Evolutionary conservation across 2,329 filamentous ascomycete species (phyloP).

Genomic region (Leptodontidium sp.): DNA sequence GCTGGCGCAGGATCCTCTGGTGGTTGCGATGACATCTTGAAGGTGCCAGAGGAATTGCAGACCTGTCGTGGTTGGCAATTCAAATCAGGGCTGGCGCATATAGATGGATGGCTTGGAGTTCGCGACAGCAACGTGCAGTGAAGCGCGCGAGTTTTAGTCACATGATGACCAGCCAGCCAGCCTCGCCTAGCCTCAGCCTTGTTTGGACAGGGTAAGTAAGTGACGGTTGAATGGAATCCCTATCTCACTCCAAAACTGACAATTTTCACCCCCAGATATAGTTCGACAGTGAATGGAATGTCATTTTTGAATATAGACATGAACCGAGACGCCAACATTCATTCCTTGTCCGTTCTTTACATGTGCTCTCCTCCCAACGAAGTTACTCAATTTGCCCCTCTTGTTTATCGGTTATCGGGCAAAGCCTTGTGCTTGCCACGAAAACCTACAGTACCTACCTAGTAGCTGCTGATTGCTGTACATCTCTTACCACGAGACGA

Average conservation of each 20-base stretch:
- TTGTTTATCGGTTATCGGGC: background rate
- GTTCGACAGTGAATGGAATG: too few species aligned
- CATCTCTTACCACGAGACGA: background rate
- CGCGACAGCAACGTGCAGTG: constrained; percentile 9
- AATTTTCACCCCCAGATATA: too few species aligned
- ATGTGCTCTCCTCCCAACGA: background rate
- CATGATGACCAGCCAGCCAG: too few species aligned
- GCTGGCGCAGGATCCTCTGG: constrained; percentile 29
- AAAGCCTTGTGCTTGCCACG: constrained; percentile 5
- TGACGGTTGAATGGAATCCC: too few species aligned
- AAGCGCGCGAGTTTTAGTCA: background rate
- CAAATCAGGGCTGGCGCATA: background rate
- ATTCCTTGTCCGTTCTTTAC: background rate
- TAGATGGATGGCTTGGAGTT: background rate
- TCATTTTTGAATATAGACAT: too few species aligned
- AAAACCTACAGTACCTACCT: background rate
- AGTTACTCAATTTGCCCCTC: background rate
- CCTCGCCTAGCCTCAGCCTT: too few species aligned
- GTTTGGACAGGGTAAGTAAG: too few species aligned
- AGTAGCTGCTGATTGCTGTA: background rate
- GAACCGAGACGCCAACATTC: too few species aligned
- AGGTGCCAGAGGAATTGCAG: background rate
- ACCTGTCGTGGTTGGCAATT: constrained; percentile 26
- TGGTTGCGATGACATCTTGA: constrained; percentile 38
- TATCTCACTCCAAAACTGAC: too few species aligned